phyloP scores from a whole-genome alignment of 345 rosid genomes.

The Pelargonium nanum region DNA sequence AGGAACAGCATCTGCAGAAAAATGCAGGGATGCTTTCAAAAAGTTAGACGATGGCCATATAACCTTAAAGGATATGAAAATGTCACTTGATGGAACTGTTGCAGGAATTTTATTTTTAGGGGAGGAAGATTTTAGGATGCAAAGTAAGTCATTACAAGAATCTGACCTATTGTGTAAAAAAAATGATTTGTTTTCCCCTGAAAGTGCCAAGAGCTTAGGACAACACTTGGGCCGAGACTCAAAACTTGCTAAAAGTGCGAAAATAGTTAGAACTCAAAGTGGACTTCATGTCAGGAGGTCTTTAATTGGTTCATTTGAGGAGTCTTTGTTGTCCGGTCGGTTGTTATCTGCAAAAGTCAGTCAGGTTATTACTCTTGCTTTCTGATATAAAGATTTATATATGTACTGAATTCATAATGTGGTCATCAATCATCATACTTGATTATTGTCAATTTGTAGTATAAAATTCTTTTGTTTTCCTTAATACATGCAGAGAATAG shows the following conservation, averaged over 20 bases:
- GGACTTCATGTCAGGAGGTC: conserved; percentile 73
- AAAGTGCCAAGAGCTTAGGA: conserved; percentile 43
- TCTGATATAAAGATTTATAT: too few species aligned
- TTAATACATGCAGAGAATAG: conserved; percentile 34
- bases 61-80: conserved; percentile 29
- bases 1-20: conserved; percentile 33
- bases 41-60: conserved; percentile 18
- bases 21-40: conserved; percentile 27
- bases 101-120: conserved; percentile 17
- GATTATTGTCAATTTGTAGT: too few species aligned
- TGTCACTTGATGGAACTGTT: conserved; percentile 22
- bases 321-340: conserved; percentile 82
- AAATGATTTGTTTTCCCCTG: conserved; percentile 43
- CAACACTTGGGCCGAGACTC: conserved; percentile 29
- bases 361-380: too few species aligned
- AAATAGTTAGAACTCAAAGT: conserved; percentile 54
- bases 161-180: conserved; percentile 37
- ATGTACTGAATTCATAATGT: too few species aligned
- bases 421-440: too few species aligned
- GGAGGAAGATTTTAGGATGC: conserved; percentile 28
- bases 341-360: conserved; percentile 47
- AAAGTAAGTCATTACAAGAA: conserved; percentile 53
- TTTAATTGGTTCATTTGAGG: conserved; percentile 96
- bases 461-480: too few species aligned
- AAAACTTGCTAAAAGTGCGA: conserved; percentile 41